Evolutionary conservation across 345 rosid genomes (phyloP).

Genomic region (Salix suchowensis): DNA sequence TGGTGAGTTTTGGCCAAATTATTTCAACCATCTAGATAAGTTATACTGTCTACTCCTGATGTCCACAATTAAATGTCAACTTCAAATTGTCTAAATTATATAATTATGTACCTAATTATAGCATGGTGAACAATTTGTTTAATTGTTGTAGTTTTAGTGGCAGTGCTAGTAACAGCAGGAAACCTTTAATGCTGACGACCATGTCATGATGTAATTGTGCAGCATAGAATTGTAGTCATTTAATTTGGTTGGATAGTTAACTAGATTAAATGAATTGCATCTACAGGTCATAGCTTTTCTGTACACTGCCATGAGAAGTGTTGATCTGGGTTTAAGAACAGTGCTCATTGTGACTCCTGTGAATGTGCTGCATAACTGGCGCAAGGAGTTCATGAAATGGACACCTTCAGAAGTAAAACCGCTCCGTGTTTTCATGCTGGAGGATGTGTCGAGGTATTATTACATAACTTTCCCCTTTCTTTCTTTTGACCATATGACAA

Average conservation of each 20-base stretch:
- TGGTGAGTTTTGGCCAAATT: not conserved
- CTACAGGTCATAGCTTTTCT: constrained; percentile 94
- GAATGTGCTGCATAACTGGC: constrained; percentile 99
- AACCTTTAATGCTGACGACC: not conserved
- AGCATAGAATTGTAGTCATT: not conserved
- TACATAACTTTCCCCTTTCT: not conserved
- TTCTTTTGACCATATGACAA: not conserved
- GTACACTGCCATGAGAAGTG: constrained; percentile 86
- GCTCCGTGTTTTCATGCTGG: constrained; percentile 87
- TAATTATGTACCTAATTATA: not conserved
- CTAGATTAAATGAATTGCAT: constrained; percentile 21
- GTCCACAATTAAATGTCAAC: not conserved
- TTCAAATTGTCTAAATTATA: not conserved
- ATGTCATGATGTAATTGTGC: not conserved
- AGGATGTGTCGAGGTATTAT: constrained; percentile 81
- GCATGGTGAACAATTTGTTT: not conserved
- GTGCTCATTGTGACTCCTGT: constrained; percentile 94
- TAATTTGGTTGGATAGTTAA: not conserved
- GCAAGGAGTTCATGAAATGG: constrained; percentile 92
- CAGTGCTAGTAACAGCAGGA: not conserved
- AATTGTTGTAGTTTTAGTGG: not conserved
- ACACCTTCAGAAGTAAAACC: constrained; percentile 84
- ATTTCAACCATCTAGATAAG: not conserved
- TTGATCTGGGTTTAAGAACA: constrained; percentile 87
- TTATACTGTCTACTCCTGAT: not conserved